phyloP scores from a whole-genome alignment of 495 filamentous ascomycete genomes.

The Hypoxylon fuscum region DNA sequence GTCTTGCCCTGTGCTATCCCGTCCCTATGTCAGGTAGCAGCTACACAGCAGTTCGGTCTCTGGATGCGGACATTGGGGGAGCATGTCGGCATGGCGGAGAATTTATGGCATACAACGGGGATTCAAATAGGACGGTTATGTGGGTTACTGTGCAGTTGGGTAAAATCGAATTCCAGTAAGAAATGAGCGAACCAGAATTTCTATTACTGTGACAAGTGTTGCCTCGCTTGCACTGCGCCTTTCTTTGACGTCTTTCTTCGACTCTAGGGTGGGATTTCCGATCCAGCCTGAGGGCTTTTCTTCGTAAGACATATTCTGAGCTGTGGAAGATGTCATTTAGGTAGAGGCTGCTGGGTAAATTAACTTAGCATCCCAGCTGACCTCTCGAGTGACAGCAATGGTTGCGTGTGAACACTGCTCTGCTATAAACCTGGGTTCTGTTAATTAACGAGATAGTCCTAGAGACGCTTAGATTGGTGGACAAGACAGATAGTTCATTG shows the following conservation, averaged over 20 bases:
- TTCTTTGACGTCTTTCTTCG: conserved; percentile 26
- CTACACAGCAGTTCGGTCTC: conserved; percentile 8
- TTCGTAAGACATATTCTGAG: conserved; percentile 26
- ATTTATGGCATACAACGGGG: conserved; percentile 1
- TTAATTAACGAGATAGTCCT: conserved; percentile 38
- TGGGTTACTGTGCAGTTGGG: conserved; percentile 29
- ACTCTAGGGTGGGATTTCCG: conserved; percentile 17
- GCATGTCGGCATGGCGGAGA: conserved; percentile 9
- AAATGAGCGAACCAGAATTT: conserved; percentile 29
- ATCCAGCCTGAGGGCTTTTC: conserved; percentile 17
- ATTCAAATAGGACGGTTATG: conserved; percentile 15
- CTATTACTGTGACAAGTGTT: conserved; percentile 37
- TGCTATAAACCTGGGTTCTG: conserved; percentile 25
- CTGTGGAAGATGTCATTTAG: conserved; percentile 32
- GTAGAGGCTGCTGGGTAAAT: conserved; percentile 33
- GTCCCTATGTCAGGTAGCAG: conserved; percentile 12
- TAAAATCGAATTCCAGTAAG: conserved; percentile 16
- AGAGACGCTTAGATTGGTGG: conserved; percentile 25
- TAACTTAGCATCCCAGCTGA: conserved; percentile 23
- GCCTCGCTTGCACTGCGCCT: conserved; percentile 9
- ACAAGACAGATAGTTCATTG: conserved; percentile 10
- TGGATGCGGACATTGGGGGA: conserved; percentile 15
- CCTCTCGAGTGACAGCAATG: conserved; percentile 16
- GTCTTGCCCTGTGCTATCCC: conserved; percentile 12
- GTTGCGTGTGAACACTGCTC: conserved; percentile 26